Evolutionary conservation across 495 filamentous ascomycete species (phyloP).

Genomic region (Hyaloscypha finlandica): DNA sequence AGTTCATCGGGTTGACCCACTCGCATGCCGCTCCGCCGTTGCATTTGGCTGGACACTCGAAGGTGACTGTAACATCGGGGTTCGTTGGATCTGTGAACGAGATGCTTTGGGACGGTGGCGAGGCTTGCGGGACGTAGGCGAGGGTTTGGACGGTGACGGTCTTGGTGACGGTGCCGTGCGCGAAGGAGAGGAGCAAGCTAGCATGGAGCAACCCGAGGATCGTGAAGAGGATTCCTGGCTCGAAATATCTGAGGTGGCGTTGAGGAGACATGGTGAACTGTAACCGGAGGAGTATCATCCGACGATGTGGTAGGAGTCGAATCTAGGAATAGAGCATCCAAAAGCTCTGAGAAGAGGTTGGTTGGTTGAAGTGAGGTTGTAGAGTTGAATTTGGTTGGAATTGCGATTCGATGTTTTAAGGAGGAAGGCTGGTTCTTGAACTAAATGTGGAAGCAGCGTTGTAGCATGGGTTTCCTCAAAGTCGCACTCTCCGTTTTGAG

Average conservation of each 20-base stretch:
- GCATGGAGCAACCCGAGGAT: neutral
- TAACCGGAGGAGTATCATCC: neutral
- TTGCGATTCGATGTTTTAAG: neutral
- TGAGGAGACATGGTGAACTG: neutral
- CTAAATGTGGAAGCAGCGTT: neutral
- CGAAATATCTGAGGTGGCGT: neutral
- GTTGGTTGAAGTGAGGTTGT: neutral
- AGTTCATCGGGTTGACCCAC: slow-evolving; percentile 5
- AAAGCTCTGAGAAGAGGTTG: neutral
- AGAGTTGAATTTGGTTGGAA: neutral
- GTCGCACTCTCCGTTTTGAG: neutral
- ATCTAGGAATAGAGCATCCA: neutral
- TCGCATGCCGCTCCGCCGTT: slow-evolving; percentile 10
- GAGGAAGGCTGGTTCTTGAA: neutral
- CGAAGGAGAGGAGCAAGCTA: neutral
- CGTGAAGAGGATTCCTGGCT: neutral
- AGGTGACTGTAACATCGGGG: neutral
- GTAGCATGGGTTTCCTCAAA: neutral
- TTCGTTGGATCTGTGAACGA: neutral
- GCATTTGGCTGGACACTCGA: neutral
- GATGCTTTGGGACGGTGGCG: neutral
- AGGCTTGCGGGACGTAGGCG: neutral
- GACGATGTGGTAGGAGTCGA: neutral
- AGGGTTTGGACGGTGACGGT: neutral
- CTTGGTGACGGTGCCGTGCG: neutral